Conservation (phyloP, 2,329 filamentous ascomycete species). For the Verticillium longisporum region DNA sequence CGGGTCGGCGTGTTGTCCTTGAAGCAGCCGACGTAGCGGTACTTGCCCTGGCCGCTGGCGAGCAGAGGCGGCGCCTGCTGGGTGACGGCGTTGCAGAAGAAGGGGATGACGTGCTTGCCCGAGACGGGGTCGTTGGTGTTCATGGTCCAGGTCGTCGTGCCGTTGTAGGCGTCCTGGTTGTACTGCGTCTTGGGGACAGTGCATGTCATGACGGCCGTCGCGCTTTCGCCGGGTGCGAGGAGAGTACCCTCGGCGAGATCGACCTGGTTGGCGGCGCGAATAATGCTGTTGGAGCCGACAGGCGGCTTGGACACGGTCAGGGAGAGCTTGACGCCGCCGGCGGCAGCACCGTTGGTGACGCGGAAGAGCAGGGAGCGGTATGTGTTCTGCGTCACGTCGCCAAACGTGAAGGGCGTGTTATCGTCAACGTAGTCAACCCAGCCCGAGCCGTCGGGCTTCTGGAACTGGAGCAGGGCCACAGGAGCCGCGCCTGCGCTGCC, state of each 20-base stretch:
- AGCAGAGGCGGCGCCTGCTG: slow-evolving; percentile 44
- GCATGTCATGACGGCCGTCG: slow-evolving; percentile 45
- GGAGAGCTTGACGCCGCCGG: slow-evolving; percentile 39
- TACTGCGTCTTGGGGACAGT: slow-evolving; percentile 48
- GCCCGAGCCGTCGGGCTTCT: slow-evolving; percentile 37
- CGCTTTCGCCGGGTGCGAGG: slow-evolving; percentile 39
- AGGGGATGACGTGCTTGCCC: slow-evolving; percentile 45
- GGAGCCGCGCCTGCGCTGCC: slow-evolving; percentile 42
- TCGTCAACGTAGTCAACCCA: slow-evolving; percentile 39
- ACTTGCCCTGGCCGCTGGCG: slow-evolving; percentile 34
- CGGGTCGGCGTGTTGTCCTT: slow-evolving; percentile 47
- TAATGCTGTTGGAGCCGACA: slow-evolving; percentile 43
- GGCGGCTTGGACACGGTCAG: slow-evolving; percentile 54
- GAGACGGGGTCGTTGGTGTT: slow-evolving; percentile 46
- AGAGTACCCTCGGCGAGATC: slow-evolving; percentile 50
- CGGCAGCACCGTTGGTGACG: slow-evolving; percentile 43
- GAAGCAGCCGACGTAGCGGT: slow-evolving; percentile 47
- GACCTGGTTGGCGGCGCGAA: slow-evolving; percentile 45
- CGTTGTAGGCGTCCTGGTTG: slow-evolving; percentile 43
- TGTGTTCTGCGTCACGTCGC: slow-evolving; percentile 44
- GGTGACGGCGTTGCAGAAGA: slow-evolving; percentile 41
- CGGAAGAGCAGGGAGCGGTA: slow-evolving; percentile 40
- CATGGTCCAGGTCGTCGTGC: slow-evolving; percentile 44
- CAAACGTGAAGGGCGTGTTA: slow-evolving; percentile 42
- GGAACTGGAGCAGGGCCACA: slow-evolving; percentile 44